A percentile compares a stretch with the other conserved stretches of the same genome.
phyloP scores from a whole-genome alignment of 2,329 filamentous ascomycete genomes.

The Sphaceloma murrayae region DNA sequence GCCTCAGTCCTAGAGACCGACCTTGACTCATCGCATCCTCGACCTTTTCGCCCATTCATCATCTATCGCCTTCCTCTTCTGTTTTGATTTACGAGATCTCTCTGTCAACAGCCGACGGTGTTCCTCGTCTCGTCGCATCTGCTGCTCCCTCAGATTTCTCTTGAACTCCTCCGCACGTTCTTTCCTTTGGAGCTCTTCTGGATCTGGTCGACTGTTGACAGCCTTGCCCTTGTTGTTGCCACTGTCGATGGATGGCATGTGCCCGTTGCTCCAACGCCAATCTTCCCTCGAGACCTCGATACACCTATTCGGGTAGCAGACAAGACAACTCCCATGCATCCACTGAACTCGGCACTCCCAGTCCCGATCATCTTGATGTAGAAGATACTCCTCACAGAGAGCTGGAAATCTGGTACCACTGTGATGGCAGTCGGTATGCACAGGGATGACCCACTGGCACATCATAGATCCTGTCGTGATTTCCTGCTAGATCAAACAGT shows the following conservation, averaged over 20 bases:
- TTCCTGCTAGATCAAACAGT: not conserved
- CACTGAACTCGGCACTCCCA: slow-evolving; percentile 1
- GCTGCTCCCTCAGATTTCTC: too few species aligned
- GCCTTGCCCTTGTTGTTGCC: not conserved
- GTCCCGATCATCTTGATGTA: not conserved
- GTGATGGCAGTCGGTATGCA: slow-evolving; percentile 2
- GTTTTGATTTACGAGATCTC: not conserved
- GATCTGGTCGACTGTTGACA: too few species aligned
- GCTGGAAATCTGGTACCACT: not conserved
- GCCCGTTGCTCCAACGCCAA: not conserved
- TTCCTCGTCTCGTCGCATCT: too few species aligned
- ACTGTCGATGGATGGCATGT: not conserved
- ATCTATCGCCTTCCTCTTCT: slow-evolving; percentile 1
- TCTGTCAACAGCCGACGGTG: too few species aligned
- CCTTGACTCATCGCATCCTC: not conserved
- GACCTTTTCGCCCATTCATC: not conserved
- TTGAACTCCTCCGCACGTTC: too few species aligned
- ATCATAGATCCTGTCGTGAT: not conserved
- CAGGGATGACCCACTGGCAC: slow-evolving; percentile 6
- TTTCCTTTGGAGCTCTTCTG: too few species aligned
- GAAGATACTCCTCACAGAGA: not conserved
- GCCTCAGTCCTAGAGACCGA: not conserved
- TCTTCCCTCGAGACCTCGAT: not conserved
- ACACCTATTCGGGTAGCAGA: not conserved
- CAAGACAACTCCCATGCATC: not conserved